Base-by-base conservation (phyloP, 2,329 filamentous ascomycete genomes). In the Dactylella cylindrospora region DNA sequence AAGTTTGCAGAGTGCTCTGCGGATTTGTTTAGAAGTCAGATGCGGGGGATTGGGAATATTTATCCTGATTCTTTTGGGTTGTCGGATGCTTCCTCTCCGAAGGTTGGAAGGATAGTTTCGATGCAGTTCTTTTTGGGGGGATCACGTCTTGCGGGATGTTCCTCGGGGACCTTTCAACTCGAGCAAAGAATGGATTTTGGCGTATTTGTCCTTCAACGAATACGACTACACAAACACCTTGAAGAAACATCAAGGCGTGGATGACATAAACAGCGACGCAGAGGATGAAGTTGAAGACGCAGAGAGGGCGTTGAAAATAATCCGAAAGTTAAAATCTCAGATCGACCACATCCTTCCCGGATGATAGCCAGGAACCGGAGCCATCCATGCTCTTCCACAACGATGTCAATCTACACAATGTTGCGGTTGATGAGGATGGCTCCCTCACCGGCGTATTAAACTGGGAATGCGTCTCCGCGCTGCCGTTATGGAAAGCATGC, bases 381-480 rank as follows among this genome's bases (percentile, higher is more conserved):
- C 62, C 53, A n/a, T 74, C 70, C 3, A 66, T 72, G 0, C 60
- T 77, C 1, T 72, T 67, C 33, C 73, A 75, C 36, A 57, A 74
- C 17, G 74, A 76, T 38, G 66, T 77, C 1, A 70, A 68, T 0
- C 57, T 70, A 5, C 60, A 68, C 1, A 77, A 78, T 51, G 73
- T 78, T 6, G 64, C 77, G 20, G 71, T 77, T 1, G 68, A 76
- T 45, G 67, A 72, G 0, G 22, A 70, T 3, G 72, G 72, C 0
- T 53, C 55, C 0, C 64, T 77, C 3, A 74, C 72, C 1, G 75
- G 66, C 3, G 41, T 77, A 0, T 36, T 76, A 2, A 74, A 77
- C 62, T 78, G 74, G 74, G 74, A 77, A 51, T 76, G 71, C 33
- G 71, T 75, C 8, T 75, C 72, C 0, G 66, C 72, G 1, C 22